Evolutionary conservation across 176 grass and related monocot species (phyloP).

Genomic region (Phragmites australis): DNA sequence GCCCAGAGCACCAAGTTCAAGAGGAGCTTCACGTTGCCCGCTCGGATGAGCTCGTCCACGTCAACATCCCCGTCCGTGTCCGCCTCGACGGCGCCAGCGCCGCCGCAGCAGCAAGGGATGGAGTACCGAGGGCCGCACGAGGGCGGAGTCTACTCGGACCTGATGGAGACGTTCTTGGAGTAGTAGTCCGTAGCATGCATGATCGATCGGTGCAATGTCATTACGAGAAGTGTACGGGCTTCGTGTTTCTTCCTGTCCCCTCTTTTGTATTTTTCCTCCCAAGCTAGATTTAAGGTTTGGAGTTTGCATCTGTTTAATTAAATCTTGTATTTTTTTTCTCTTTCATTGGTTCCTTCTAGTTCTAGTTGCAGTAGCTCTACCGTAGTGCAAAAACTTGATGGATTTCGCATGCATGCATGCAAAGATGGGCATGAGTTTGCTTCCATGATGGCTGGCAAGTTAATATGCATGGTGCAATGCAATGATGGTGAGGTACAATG

Average conservation of each 20-base stretch:
- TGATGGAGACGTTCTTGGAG: conserved; percentile 98
- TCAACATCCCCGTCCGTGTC: conserved; percentile 62
- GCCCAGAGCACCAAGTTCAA: conserved; percentile 81
- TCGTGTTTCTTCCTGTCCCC: conserved; percentile 27
- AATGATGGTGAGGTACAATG: conserved; percentile 52
- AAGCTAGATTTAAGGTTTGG: conserved; percentile 56
- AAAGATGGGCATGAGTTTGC: conserved; percentile 62
- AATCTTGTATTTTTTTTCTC: background rate
- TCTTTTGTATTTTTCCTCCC: conserved; percentile 17
- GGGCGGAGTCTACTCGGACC: conserved; percentile 82
- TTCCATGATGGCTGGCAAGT: conserved; percentile 47
- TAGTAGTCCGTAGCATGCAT: conserved; percentile 24
- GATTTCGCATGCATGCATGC: conserved; percentile 54
- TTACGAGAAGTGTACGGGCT: conserved; percentile 3
- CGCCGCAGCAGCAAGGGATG: conserved; percentile 51
- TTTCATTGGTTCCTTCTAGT: background rate
- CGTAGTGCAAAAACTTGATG: conserved; percentile 15
- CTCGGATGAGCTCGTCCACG: conserved; percentile 62
- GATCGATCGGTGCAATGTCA: background rate
- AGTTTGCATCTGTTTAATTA: conserved; percentile 54
- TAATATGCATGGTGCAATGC: conserved; percentile 39
- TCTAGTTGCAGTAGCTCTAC: conserved; percentile 10
- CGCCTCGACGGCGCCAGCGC: conserved; percentile 29
- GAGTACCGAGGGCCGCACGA: conserved; percentile 78
- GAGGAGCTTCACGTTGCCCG: conserved; percentile 93